These are phyloP conservation scores for Ophiostoma quercus DNA, from an alignment of 2,329 filamentous ascomycete genomes.

Conservation along the genomic window DNA sequence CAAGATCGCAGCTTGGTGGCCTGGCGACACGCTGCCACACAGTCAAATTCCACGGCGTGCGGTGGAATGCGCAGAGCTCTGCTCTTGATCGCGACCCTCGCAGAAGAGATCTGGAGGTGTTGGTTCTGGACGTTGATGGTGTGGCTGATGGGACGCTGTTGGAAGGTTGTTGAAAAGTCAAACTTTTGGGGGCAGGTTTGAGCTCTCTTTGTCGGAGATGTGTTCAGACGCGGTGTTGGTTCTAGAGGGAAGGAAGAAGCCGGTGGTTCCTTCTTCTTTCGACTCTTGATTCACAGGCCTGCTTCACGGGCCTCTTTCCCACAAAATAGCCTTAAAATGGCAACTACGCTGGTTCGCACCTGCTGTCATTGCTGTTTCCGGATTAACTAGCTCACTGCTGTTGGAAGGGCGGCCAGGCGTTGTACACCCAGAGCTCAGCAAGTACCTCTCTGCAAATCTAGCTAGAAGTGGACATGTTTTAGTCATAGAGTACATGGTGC, in stretches of 20 bases:
- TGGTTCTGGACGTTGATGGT: not conserved
- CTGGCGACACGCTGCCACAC: not conserved
- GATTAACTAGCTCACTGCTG: not conserved
- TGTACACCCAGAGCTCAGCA: not conserved
- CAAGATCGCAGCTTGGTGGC: not conserved
- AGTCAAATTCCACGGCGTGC: not conserved
- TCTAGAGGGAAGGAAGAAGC: not conserved
- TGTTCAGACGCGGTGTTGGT: not conserved
- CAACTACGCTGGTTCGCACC: conserved; percentile 9
- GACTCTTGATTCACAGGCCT: conserved; percentile 1
- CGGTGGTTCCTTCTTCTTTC: conserved; percentile 5
- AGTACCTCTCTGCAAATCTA: not conserved
- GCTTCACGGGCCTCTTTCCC: not conserved
- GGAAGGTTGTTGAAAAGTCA: no score
- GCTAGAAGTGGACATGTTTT: not conserved
- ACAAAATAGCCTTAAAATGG: conserved; percentile 1
- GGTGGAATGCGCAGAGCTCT: not conserved
- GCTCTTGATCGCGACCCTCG: not conserved
- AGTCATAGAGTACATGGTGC: not conserved
- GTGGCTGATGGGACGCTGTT: not conserved
- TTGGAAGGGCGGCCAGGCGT: not conserved
- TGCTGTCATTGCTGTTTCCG: conserved; percentile 7
- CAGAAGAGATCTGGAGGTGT: not conserved
- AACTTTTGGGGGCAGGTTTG: not conserved
- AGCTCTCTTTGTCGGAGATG: conserved; percentile 11